Base-by-base conservation (phyloP, 1,284 basidiomycete species). In the Melampsora larici-populina region DNA sequence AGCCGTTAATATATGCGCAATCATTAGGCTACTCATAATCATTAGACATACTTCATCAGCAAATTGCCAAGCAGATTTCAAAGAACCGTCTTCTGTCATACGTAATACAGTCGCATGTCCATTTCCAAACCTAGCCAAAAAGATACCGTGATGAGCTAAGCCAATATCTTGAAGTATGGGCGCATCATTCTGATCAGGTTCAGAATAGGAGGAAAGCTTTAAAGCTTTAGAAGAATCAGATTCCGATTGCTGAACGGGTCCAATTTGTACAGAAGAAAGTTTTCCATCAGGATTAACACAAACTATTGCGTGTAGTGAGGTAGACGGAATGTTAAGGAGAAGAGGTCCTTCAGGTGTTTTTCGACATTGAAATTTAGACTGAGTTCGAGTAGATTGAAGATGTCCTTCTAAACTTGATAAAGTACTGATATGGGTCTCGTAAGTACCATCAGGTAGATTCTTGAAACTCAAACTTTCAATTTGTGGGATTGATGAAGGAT, bases 1-100 rank as follows among this genome's bases (percentile, higher is more conserved):
- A 40, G 4, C 21, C n/a, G 5, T n/a, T 6, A 4, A 31, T 17
- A 4, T 29, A 13, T 51, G n/a, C 33, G 31, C 24, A 7, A 8
- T 46, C 31, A 29, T 40, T 46, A 24, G 15, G 21, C 9, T 26
- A 31, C 2, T 17, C 43, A 26, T 17, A 29, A 26, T 43, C 63
- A 67, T 29, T 7, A 31, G 24, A 60, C 76, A 0, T 36, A 78
- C 76, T 29, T 33, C 43, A 33, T 67, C 58, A 65, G 69, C 60
- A 26, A 78, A 78, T 55, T 24, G 70, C 76, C 68, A 78, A 49
- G 70, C 21, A 7, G 76, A 70, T 66, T 71, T 51, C 24, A 78
- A 58, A 24, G 68, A 31, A 2, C 76, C 48, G 15, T 71, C 31
- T 18, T 58, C n/a, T 18, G 40, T 29, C n/a, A 65, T 36, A 21